Base-by-base conservation (phyloP, 768 basidiomycete genomes). In the Lentinula detonsa region DNA sequence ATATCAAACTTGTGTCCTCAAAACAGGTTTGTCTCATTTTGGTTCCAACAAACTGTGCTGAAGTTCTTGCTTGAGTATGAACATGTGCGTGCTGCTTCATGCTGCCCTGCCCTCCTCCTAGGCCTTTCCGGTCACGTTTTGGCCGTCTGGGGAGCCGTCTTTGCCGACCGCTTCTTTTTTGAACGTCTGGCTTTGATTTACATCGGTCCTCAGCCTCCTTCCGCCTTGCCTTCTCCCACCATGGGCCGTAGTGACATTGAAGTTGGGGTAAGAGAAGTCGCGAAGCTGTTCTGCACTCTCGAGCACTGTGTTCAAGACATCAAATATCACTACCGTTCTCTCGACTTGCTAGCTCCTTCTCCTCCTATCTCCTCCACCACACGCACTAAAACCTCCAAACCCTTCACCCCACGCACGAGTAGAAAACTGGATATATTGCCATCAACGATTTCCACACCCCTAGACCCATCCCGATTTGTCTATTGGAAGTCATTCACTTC, bases 21-120 rank as follows among this genome's bases (percentile, higher is more conserved):
- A 16, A 49, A 13, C 23, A 54, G 28, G 52, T 54, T 9, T 28
- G 52, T 54, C 15, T 40, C 39, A n/a, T 28, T 28, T 35, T n/a
- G 4, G 10, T 31, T 11, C 9, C 4, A 28, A 3, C 23, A 28
- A 28, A 28, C 28, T 28, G 28, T 54, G 21, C 23, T 54, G 9
- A 35, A 0, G 3, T 28, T 23, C 28, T 34, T 28, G 21, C 33
- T 21, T 10, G 28, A 57, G 56, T 46, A 46, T 57, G n/a, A 13
- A 13, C 23, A 5, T 33, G 21, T 52, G 1, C 60, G 60, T 21
- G 43, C 5, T 6, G 51, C 21, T 11, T 61, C 55, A 15, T 61
- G 60, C 52, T 61, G 60, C 53, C 60, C 60, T 4, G 28, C 54
- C 10, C n/a, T 61, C 39, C 50, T 61, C 23, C n/a, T 61, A 39